Conservation (phyloP, 148 eudicot species). For the Rhododendron molle region DNA sequence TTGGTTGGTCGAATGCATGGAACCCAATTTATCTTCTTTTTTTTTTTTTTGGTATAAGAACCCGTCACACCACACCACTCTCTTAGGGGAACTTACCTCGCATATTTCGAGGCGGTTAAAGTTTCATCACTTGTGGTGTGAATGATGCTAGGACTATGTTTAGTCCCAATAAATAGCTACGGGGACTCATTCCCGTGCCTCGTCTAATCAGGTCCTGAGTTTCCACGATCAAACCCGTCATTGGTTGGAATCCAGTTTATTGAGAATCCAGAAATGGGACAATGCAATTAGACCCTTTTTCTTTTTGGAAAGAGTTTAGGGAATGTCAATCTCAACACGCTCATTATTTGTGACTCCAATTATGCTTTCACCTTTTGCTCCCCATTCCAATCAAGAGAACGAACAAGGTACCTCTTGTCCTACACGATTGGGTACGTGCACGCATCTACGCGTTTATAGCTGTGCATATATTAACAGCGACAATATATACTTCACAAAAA, state of each 20-base stretch:
- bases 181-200: neutral
- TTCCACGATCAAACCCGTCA: neutral
- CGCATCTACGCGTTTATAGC: neutral
- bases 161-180: too few species aligned
- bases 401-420: neutral
- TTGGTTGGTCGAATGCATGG: neutral
- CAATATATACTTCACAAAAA: too few species aligned
- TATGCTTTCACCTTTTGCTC: neutral
- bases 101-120: neutral
- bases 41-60: too few species aligned
- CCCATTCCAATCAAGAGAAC: neutral
- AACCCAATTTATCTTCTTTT: too few species aligned
- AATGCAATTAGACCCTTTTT: neutral
- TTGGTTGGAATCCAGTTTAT: neutral
- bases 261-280: neutral
- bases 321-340: neutral
- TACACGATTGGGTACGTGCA: neutral
- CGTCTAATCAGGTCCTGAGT: neutral
- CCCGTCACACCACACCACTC: too few species aligned
- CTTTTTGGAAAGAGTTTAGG: neutral
- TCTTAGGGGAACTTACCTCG: too few species aligned
- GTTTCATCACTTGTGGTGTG: neutral
- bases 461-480: neutral
- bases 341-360: neutral
- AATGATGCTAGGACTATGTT: neutral